These are phyloP conservation scores for Phascolomyces articulosus DNA, from an alignment of 371 early-diverging fungal genomes.

Conservation along the genomic window DNA sequence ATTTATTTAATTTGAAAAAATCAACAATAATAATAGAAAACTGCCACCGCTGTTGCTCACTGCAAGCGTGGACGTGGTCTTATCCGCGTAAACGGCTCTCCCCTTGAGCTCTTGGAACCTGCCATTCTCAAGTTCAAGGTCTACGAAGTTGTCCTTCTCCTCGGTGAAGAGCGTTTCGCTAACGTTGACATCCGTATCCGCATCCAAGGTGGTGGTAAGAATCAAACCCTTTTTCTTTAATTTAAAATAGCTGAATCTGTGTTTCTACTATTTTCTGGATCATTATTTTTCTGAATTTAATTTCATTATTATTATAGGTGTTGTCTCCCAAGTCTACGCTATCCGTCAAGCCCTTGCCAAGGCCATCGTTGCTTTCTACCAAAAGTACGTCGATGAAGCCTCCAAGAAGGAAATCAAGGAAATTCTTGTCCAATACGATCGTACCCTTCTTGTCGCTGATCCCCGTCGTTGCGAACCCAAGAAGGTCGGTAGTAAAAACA, in stretches of 20 bases:
- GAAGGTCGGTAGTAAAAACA: conserved; percentile 67
- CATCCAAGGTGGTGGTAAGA: conserved; percentile 95
- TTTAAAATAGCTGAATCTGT: too few species aligned
- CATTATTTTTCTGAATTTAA: background rate
- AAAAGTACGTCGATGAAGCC: conserved; percentile 99
- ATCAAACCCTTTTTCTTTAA: background rate
- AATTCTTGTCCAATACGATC: conserved; percentile 95
- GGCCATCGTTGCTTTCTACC: conserved; percentile 99
- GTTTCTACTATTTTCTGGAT: background rate
- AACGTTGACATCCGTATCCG: conserved; percentile 97
- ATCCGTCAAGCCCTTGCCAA: conserved; percentile 99
- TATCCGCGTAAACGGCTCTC: conserved; percentile 98
- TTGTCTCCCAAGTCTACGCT: conserved; percentile 97
- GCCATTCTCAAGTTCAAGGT: conserved; percentile 98
- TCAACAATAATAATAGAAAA: conserved; percentile 79
- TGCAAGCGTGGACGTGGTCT: conserved; percentile 98
- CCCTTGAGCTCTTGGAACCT: conserved; percentile 96
- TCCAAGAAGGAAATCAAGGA: conserved; percentile 99
- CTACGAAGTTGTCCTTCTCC: conserved; percentile 97
- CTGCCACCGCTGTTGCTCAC: conserved; percentile 99
- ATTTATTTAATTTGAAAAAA: background rate
- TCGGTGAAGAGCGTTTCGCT: conserved; percentile 97
- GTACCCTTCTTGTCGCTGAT: conserved; percentile 98
- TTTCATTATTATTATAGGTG: conserved; percentile 32
- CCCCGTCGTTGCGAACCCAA: conserved; percentile 99